Conservation (phyloP, 2,329 filamentous ascomycete genomes). For the Alternaria gaisen region DNA sequence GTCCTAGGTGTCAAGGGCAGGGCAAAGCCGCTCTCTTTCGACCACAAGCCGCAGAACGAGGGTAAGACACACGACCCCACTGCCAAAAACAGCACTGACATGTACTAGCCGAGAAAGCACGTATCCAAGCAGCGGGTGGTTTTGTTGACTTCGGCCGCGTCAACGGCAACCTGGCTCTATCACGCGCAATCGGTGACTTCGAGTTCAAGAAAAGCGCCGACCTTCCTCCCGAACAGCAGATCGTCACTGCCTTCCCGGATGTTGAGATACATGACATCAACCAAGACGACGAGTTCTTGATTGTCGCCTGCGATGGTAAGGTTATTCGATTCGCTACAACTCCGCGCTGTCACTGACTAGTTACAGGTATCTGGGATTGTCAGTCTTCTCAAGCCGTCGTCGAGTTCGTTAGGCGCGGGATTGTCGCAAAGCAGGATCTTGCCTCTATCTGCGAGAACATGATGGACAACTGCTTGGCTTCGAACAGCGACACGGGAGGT, state of each 20-base stretch:
- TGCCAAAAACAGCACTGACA: constrained; percentile 23
- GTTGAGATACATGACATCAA: constrained; percentile 89
- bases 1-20: constrained; percentile 96
- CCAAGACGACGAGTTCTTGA: constrained; percentile 88
- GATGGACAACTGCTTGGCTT: constrained; percentile 99
- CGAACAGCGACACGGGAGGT: constrained; percentile 96
- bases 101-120: constrained; percentile 85
- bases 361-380: constrained; percentile 96
- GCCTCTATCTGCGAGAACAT: constrained; percentile 98
- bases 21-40: constrained; percentile 97
- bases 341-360: constrained; percentile 16
- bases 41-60: constrained; percentile 99
- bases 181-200: constrained; percentile 97
- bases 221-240: constrained; percentile 96
- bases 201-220: constrained; percentile 99
- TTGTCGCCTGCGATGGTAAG: constrained; percentile 56
- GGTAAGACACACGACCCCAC: constrained; percentile 60
- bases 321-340: neutral
- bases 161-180: constrained; percentile 96
- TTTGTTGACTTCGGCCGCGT: constrained; percentile 99
- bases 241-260: constrained; percentile 96
- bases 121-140: constrained; percentile 93
- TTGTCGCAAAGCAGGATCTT: constrained; percentile 94
- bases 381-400: constrained; percentile 97
- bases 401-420: constrained; percentile 95